Percentiles rank a stretch among this genome's conserved stretches.
These are phyloP conservation scores for Tolypocladium endophyticum DNA, from an alignment of 2,329 filamentous ascomycete genomes.

Conservation along the genomic window DNA sequence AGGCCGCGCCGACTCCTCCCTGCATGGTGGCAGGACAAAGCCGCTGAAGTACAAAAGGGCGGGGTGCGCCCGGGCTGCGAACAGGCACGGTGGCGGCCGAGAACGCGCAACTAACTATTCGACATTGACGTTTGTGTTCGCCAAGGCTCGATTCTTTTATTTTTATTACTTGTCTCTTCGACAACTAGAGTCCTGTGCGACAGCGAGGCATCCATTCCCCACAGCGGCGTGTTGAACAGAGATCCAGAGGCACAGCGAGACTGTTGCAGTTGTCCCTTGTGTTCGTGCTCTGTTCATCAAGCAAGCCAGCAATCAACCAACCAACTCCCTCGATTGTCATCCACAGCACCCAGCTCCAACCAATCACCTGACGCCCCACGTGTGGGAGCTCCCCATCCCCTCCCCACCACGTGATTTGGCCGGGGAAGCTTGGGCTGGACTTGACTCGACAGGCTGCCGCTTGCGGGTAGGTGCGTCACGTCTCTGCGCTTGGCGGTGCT, in stretches of 20 bases:
- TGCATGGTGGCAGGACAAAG: neutral
- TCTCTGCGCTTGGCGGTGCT: neutral
- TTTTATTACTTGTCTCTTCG: neutral
- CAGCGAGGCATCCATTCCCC: neutral
- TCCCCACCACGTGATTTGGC: neutral
- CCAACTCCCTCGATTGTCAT: neutral
- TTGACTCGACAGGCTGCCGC: neutral
- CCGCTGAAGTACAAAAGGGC: constrained; percentile 3
- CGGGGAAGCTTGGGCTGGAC: neutral
- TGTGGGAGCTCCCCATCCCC: neutral
- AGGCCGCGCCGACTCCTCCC: neutral
- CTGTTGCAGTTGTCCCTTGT: neutral
- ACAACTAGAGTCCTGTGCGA: neutral
- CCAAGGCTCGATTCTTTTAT: neutral
- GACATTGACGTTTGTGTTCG: neutral
- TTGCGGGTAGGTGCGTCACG: neutral
- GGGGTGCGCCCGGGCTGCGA: constrained; percentile 1
- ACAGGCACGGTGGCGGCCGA: neutral
- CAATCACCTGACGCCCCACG: neutral
- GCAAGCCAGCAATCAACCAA: neutral
- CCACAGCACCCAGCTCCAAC: neutral
- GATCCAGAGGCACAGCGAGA: neutral
- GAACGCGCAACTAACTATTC: neutral
- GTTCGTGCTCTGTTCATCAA: neutral
- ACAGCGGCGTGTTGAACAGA: neutral